Base-by-base conservation (phyloP, 345 rosid species). In the sweet orange (Citrus sinensis) region DNA sequence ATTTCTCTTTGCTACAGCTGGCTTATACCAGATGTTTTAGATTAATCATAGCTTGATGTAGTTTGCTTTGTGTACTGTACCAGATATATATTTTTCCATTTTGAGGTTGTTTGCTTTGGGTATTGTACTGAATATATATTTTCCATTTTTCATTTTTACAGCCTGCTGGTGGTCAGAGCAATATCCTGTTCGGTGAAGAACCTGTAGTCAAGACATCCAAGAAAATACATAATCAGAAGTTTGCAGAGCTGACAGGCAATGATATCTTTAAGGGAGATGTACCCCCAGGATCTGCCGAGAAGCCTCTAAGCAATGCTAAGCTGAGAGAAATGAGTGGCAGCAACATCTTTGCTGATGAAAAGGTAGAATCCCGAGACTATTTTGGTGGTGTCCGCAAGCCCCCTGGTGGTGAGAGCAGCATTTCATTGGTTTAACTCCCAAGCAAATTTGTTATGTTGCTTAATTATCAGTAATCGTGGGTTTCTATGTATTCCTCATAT, bases 341-440 rank as follows among this genome's bases (percentile, higher is more conserved):
- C 73, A 77, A 92, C 85, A 94, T 94, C 9, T 94, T 94, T 73
- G 83, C 98, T 4, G 98, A 94, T 32, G 97, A 92, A 34, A 92
- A 92, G 86, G 89, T 74, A 14, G 97, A 90, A 78, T 85, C 90
- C 37, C 79, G 97, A 30, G 97, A 91, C 80, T 92, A 85, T 79
- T 78, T 89, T 35, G 95, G 97, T 3, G 98, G 98, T 8, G 91
- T 89, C 30, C 92, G 95, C 78, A 89, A 92, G 86, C 97, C 98
- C 58, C 97, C 98, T 0, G 98, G 98, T 3, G 98, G 98, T 7
- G 97, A 94, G 84, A 94, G 98, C 88, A 94, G 92, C 93, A 92
- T 94, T 76, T 79, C 92, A 51, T 81, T 88, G 89, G 78, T 84
- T 67, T 84, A 73, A 76, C 70, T 76, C 56, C 4, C 78, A 29